These are phyloP conservation scores for Pseudocercospora vitis DNA, from an alignment of 2,329 filamentous ascomycete genomes.

Conservation along the genomic window DNA sequence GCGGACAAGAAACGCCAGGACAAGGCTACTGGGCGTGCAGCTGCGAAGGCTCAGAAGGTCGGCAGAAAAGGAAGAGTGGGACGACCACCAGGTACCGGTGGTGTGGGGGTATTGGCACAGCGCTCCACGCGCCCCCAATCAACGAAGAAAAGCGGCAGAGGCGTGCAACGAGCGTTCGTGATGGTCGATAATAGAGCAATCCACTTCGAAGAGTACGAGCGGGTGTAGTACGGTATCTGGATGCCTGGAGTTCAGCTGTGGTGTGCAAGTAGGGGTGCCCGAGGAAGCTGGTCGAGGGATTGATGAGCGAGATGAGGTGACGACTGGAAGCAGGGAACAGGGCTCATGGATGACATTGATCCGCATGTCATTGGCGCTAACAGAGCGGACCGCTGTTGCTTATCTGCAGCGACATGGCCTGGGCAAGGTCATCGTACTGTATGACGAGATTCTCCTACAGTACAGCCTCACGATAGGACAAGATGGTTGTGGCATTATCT, in stretches of 20 bases:
- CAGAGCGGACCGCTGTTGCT: conserved; percentile 3
- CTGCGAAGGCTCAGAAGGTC: conserved; percentile 2
- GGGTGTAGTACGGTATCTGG: not conserved
- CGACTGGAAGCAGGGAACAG: not conserved
- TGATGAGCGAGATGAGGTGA: not conserved
- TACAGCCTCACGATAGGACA: not conserved
- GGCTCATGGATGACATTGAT: conserved; percentile 6
- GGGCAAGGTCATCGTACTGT: too few species aligned
- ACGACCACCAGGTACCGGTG: not conserved
- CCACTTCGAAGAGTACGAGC: conserved; percentile 16
- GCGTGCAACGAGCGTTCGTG: not conserved
- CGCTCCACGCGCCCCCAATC: too few species aligned
- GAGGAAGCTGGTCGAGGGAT: not conserved
- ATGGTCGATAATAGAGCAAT: conserved; percentile 16
- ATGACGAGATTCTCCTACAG: too few species aligned
- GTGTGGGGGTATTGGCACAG: too few species aligned
- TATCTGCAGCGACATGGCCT: not conserved
- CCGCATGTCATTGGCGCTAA: conserved; percentile 6
- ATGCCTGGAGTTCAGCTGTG: not conserved
- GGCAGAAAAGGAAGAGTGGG: not conserved
- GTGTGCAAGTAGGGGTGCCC: conserved; percentile 7
- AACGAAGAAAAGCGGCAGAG: not conserved
- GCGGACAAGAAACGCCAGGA: conserved; percentile 5
- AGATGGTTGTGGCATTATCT: not conserved
- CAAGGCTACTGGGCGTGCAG: conserved; percentile 1